A percentile compares a stretch with the other conserved stretches of the same genome.
Evolutionary conservation across 352 stramenopile genomes (phyloP).

Genomic region (Achlya hypogyna): DNA sequence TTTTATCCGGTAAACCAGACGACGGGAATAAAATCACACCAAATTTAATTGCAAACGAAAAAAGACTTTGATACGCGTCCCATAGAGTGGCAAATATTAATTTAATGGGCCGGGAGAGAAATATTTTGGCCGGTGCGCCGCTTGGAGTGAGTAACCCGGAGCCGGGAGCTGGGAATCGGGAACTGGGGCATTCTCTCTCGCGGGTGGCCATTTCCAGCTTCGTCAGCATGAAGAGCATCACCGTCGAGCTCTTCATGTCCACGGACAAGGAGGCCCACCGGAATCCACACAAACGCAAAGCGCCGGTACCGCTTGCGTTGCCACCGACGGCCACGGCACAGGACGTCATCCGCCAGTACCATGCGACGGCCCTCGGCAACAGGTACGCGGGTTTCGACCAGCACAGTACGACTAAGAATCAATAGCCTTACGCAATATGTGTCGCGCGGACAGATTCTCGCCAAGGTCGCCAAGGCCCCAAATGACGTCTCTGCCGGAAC

Average conservation of each 20-base stretch:
- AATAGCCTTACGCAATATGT: conserved; percentile 8
- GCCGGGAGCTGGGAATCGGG: too few relatives aligned
- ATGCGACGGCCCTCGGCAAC: not conserved
- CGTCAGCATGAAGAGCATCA: not conserved
- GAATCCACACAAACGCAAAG: not conserved
- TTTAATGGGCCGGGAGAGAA: too few relatives aligned
- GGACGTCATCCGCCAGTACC: conserved; percentile 15
- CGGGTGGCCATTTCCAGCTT: not conserved
- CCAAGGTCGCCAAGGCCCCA: not conserved
- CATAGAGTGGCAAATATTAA: too few relatives aligned
- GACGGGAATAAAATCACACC: too few relatives aligned
- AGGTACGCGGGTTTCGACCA: conserved; percentile 2
- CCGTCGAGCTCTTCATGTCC: conserved; percentile 7
- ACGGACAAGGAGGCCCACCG: not conserved
- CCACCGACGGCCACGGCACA: not conserved
- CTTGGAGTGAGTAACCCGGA: conserved; percentile 6
- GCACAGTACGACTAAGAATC: not conserved
- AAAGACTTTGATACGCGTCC: too few relatives aligned
- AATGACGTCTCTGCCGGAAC: not conserved
- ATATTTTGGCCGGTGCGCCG: not conserved
- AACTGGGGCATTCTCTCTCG: not conserved
- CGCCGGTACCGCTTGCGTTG: not conserved
- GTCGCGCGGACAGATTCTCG: conserved; percentile 11
- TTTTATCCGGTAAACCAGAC: too few relatives aligned
- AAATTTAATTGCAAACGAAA: too few relatives aligned